These are phyloP conservation scores for Metschnikowia drakensbergensis DNA, from an alignment of 805 yeast genomes.

Conservation along the genomic window DNA sequence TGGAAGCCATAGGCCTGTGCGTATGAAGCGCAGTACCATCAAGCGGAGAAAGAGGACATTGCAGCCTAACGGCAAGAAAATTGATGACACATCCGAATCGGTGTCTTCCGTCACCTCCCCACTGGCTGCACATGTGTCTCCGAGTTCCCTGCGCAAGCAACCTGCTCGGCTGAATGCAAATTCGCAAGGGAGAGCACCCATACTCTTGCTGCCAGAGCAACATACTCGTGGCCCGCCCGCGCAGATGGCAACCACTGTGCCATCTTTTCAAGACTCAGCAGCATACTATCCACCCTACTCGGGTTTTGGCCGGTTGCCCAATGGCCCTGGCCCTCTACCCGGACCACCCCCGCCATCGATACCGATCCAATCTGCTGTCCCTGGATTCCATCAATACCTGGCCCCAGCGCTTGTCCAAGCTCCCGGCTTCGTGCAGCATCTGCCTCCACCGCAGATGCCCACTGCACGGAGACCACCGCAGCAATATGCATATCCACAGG, in stretches of 20 bases:
- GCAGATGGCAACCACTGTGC: background rate
- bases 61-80: background rate
- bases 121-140: background rate
- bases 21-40: conserved; percentile 67
- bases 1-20: conserved; percentile 72
- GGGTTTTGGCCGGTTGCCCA: conserved; percentile 35
- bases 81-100: conserved; percentile 1
- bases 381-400: conserved; percentile 1
- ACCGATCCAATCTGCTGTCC: background rate
- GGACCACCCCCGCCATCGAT: conserved; percentile 35
- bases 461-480: background rate
- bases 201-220: conserved; percentile 3
- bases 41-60: conserved; percentile 63
- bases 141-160: background rate
- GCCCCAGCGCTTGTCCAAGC: background rate
- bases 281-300: conserved; percentile 32
- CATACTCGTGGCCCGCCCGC: background rate
- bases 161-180: background rate
- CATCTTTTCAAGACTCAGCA: conserved; percentile 1
- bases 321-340: conserved; percentile 42
- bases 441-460: conserved; percentile 2
- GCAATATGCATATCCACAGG: conserved; percentile 1
- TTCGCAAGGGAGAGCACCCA: background rate
- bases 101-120: background rate
- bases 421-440: conserved; percentile 1